These are phyloP conservation scores for Sapria himalayana DNA, from an alignment of 345 rosid species.

Conservation along the genomic window DNA sequence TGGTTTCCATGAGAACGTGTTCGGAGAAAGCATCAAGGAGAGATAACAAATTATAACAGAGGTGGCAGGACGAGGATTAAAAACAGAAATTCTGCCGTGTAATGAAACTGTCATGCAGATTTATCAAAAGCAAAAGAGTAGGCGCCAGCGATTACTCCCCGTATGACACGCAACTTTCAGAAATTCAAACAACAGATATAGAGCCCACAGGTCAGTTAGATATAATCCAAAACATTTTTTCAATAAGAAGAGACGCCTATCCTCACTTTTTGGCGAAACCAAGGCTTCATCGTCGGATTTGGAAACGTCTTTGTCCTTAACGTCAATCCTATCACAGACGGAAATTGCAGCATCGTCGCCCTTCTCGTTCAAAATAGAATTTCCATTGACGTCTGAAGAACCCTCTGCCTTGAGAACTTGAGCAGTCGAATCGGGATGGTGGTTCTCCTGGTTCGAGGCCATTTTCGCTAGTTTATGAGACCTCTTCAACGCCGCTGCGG, in stretches of 20 bases:
- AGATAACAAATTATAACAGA: no score
- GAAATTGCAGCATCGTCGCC: conserved; percentile 13
- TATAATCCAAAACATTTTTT: no score
- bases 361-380: conserved; percentile 10
- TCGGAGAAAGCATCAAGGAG: neutral
- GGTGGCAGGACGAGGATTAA: no score
- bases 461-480: conserved; percentile 25
- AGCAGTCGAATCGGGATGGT: conserved; percentile 12
- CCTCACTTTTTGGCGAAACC: conserved; percentile 26
- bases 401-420: conserved; percentile 13
- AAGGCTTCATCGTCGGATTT: conserved; percentile 12
- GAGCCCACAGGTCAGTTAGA: no score
- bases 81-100: no score
- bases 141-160: neutral
- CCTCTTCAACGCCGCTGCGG: conserved; percentile 29
- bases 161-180: conserved; percentile 2
- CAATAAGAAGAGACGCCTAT: no score
- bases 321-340: conserved; percentile 6
- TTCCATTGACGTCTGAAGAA: conserved; percentile 13
- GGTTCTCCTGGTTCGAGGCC: conserved; percentile 26
- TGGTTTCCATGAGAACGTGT: neutral
- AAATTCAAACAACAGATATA: neutral
- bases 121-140: neutral
- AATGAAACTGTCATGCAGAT: no score
- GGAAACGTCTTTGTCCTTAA: conserved; percentile 3